phyloP scores from a whole-genome alignment of 805 yeast species.

The Scheffersomyces ergatensis region DNA sequence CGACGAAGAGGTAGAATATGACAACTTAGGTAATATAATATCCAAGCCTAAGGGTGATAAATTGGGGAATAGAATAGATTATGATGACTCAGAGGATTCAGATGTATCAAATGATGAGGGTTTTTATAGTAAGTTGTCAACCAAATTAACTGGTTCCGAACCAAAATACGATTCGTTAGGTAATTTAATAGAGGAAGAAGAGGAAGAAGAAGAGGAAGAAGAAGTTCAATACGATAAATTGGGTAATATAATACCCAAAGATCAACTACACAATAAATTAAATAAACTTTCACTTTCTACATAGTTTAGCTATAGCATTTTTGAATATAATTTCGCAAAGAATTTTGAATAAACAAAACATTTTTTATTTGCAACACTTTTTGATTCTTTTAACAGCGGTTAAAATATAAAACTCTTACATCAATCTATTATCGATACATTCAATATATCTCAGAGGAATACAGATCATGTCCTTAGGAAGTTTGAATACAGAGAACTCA shows the following conservation, averaged over 20 bases:
- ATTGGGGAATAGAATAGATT: constrained; percentile 6
- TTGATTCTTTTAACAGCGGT: constrained; percentile 1
- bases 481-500: neutral
- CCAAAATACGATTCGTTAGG: constrained; percentile 18
- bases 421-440: too few species aligned
- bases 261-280: neutral
- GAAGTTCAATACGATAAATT: constrained; percentile 17
- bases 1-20: constrained; percentile 13
- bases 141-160: constrained; percentile 1
- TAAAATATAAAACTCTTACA: neutral
- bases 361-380: constrained; percentile 4
- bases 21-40: constrained; percentile 17
- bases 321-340: neutral
- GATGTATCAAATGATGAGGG: constrained; percentile 3
- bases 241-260: constrained; percentile 16
- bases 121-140: neutral
- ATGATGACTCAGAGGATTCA: constrained; percentile 5
- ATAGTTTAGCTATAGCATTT: neutral
- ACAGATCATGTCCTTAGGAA: neutral
- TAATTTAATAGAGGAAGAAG: constrained; percentile 11
- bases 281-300: constrained; percentile 1
- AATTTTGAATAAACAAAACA: constrained; percentile 1
- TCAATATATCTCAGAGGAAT: too few species aligned
- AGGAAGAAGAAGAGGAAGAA: constrained; percentile 3
- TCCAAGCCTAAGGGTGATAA: constrained; percentile 5